These are phyloP conservation scores for Alectoria sarmentosa DNA, from an alignment of 495 filamentous ascomycete species.

Conservation along the genomic window DNA sequence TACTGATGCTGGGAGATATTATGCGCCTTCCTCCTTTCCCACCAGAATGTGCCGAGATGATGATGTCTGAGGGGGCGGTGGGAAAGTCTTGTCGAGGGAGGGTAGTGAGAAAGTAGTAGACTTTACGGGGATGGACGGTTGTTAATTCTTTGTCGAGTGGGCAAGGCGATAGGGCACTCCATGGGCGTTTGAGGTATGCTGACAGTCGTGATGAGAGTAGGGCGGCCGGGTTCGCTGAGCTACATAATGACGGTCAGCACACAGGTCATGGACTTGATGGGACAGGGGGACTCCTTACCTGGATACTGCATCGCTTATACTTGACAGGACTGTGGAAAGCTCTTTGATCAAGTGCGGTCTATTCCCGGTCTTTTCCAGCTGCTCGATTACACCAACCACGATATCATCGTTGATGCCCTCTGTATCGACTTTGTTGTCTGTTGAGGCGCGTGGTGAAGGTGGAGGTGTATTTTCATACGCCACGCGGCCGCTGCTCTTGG, in stretches of 20 bases:
- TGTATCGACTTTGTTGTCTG: conserved; percentile 64
- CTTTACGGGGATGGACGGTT: conserved; percentile 84
- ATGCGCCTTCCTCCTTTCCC: conserved; percentile 45
- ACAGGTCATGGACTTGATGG: background rate
- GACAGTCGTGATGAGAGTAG: conserved; percentile 90
- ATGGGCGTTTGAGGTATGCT: conserved; percentile 80
- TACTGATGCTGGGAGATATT: conserved; percentile 81
- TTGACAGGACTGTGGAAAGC: conserved; percentile 71
- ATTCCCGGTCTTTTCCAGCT: conserved; percentile 88
- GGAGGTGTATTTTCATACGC: conserved; percentile 74
- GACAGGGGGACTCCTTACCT: conserved; percentile 54
- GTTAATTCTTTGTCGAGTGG: conserved; percentile 89
- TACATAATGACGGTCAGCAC: conserved; percentile 40
- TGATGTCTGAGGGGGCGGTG: conserved; percentile 53
- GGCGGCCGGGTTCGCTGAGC: conserved; percentile 90
- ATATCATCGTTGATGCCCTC: conserved; percentile 93
- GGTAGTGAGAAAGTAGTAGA: conserved; percentile 92
- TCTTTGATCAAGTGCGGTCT: conserved; percentile 92
- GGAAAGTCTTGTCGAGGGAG: conserved; percentile 76
- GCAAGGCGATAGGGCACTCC: conserved; percentile 75
- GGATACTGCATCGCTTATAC: conserved; percentile 73
- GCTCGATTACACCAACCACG: conserved; percentile 83
- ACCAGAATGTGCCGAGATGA: conserved; percentile 32
- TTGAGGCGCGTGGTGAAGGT: conserved; percentile 61
- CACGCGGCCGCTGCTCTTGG: conserved; percentile 36